Evolutionary conservation across 306 rosid genomes (phyloP).

Genomic region (Prunus mongolica): DNA sequence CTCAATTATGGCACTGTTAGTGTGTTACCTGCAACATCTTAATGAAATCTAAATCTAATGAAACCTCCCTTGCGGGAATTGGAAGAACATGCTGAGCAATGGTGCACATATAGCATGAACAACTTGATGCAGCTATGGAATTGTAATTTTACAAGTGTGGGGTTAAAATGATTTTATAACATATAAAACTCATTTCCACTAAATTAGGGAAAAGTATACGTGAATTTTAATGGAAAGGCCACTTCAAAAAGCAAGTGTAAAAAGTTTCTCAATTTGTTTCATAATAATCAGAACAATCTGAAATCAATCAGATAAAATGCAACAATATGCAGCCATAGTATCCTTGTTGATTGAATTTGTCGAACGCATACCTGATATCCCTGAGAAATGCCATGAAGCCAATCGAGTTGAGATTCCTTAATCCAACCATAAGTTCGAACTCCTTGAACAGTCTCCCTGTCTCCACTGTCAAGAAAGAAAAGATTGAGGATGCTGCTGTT

Average conservation of each 20-base stretch:
- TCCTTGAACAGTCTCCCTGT: slow-evolving; percentile 57
- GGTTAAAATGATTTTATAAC: neutral
- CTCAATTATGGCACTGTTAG: slow-evolving; percentile 64
- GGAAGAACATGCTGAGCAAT: slow-evolving; percentile 14
- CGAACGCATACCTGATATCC: slow-evolving; percentile 53
- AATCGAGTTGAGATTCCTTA: slow-evolving; percentile 77
- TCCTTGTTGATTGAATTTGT: slow-evolving; percentile 2
- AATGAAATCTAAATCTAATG: slow-evolving; percentile 56
- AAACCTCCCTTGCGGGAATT: slow-evolving; percentile 39
- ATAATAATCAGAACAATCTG: neutral
- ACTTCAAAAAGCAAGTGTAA: neutral
- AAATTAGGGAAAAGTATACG: neutral
- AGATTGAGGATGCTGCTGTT: slow-evolving; percentile 78
- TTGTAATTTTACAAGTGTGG: neutral
- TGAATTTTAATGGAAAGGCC: neutral
- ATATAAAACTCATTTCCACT: neutral
- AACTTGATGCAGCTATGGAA: neutral
- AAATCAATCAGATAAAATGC: neutral
- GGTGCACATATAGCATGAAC: neutral
- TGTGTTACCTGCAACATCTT: slow-evolving; percentile 63
- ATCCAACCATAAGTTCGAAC: slow-evolving; percentile 81
- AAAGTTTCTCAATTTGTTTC: neutral
- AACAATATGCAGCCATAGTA: neutral
- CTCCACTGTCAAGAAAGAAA: slow-evolving; percentile 92
- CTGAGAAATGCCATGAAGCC: slow-evolving; percentile 62